phyloP scores from a whole-genome alignment of 306 rosid species.

The Vicia sativa region DNA sequence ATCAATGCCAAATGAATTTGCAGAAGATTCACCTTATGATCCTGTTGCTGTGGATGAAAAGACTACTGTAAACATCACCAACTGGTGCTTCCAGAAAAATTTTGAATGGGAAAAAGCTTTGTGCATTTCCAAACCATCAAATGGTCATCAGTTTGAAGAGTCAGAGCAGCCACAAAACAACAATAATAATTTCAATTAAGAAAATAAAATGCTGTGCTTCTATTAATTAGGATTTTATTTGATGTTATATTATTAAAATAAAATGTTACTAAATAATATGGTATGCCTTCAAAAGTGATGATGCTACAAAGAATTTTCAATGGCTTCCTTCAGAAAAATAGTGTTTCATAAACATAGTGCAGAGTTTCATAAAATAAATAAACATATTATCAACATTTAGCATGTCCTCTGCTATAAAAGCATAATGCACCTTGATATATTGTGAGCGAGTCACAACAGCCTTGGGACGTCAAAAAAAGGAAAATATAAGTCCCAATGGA shows the following conservation, averaged over 20 bases:
- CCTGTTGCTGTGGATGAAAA: slow-evolving; percentile 45
- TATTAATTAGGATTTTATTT: neutral
- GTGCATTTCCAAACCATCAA: slow-evolving; percentile 16
- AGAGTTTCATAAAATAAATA: too few species aligned
- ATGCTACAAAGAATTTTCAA: too few species aligned
- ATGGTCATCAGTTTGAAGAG: slow-evolving; percentile 4
- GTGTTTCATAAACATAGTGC: too few species aligned
- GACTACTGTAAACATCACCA: slow-evolving; percentile 33
- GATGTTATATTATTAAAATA: neutral
- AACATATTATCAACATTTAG: too few species aligned
- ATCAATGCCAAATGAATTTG: slow-evolving; percentile 63
- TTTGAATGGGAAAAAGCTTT: slow-evolving; percentile 27
- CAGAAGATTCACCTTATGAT: slow-evolving; percentile 53
- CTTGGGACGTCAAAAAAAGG: too few species aligned
- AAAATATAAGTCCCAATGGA: too few species aligned
- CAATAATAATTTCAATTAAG: neutral
- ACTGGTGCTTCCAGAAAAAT: neutral
- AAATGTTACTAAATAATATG: neutral
- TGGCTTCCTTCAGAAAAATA: too few species aligned
- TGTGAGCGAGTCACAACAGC: too few species aligned
- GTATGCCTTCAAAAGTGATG: neutral
- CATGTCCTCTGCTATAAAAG: too few species aligned
- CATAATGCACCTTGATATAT: too few species aligned
- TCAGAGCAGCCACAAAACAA: neutral
- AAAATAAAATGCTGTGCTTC: neutral